These are phyloP conservation scores for Podospora anserina DNA, from an alignment of 495 filamentous ascomycete genomes.

Conservation along the genomic window DNA sequence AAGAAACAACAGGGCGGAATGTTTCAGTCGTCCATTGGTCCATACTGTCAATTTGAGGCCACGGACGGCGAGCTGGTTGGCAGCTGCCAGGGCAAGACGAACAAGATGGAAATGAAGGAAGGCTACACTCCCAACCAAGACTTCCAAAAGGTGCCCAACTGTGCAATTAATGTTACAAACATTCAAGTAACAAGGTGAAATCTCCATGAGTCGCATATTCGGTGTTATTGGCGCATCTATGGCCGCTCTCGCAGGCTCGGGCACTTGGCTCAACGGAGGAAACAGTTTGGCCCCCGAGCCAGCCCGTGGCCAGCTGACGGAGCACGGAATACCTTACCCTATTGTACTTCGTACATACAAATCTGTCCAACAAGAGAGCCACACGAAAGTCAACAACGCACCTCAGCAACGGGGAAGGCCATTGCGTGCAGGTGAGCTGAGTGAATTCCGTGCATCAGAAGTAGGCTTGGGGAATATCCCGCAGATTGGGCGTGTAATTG, in stretches of 20 bases:
- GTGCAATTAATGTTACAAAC: neutral
- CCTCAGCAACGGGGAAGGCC: neutral
- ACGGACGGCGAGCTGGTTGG: neutral
- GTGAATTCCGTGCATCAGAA: neutral
- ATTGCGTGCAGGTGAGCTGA: neutral
- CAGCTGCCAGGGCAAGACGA: neutral
- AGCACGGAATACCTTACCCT: neutral
- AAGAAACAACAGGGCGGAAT: neutral
- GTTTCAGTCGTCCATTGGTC: neutral
- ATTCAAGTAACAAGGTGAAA: neutral
- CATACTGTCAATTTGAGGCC: neutral
- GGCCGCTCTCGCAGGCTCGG: no score
- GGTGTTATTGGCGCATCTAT: neutral
- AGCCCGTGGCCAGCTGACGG: constrained; percentile 1
- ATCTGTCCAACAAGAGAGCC: neutral
- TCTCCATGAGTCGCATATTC: neutral
- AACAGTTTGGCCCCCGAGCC: neutral
- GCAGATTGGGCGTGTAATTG: neutral
- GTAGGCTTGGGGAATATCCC: neutral
- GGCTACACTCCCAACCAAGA: neutral
- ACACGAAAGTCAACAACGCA: neutral
- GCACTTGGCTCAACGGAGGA: neutral
- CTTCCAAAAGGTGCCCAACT: neutral
- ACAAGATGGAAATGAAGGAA: neutral
- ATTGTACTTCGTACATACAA: neutral